Evolutionary conservation across 352 stramenopile genomes (phyloP), one percentile per base, ranked within the genome.

Genomic region (Phytophthora cryptogea): DNA sequence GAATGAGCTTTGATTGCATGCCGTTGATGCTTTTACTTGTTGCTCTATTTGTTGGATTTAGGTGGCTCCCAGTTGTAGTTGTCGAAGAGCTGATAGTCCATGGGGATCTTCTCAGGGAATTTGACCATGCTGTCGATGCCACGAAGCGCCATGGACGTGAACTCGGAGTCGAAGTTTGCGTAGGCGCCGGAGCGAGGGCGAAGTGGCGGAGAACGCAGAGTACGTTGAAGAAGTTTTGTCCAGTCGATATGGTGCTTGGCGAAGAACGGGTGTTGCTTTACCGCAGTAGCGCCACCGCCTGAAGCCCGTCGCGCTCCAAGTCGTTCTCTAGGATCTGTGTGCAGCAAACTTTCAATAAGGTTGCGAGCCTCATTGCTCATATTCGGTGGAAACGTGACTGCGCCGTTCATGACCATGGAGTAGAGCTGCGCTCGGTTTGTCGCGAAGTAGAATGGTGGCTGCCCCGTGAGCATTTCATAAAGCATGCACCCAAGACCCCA

Each of bases 381-480:
- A 48, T 84, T 75, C 10, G 73, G 8, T 2, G 85, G 85, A 59
- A 90, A 92, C 9, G 26, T 37, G 11, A 90, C 60, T 0, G 27
- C 46, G 2, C 68, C 70, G 16, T 74, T 68, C 58, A 83, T 80
- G 63, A 92, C 84, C 39, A 78, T 78, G n/a, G 64, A 54, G 63
- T 86, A 90, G 2, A 94, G 70, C 40, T 83, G 68, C 0, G 72
- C 52, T 3, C 77, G 80, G 40, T 76, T 87, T 46, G 76, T 76
- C 57, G 87, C 79, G 28, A 69, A 92, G 68, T 95, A 94, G 51
- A 92, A 96, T 0, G 87, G 89, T 10, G 89, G 89, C 43, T 89
- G 68, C 3, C 89, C 89, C 2, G 83, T 97, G 32, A 98, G 60
- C 57, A 98, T 85, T 68, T 98, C 90, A 64, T 87, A 97, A 8